These are phyloP conservation scores for Rhodotorula sp. DNA, from an alignment of 1,284 basidiomycete genomes.

Conservation along the genomic window DNA sequence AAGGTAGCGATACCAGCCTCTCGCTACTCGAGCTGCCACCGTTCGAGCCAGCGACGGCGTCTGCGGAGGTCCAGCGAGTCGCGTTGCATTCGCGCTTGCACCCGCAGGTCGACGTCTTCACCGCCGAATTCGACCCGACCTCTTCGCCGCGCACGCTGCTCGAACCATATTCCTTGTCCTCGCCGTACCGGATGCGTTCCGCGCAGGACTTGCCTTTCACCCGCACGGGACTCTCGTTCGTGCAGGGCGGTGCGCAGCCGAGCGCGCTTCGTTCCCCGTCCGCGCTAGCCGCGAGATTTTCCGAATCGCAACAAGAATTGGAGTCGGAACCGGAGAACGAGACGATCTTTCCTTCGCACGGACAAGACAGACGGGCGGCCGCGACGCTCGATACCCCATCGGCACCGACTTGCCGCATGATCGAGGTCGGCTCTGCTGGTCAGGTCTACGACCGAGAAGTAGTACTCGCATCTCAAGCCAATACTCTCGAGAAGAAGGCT, in stretches of 20 bases:
- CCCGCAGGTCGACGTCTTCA: slow-evolving; percentile 12
- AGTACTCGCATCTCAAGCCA: not conserved
- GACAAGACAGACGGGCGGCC: not conserved
- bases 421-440: slow-evolving; percentile 13
- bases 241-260: not conserved
- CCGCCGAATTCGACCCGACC: not conserved
- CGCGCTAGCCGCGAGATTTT: no score
- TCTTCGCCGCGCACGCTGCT: slow-evolving; percentile 3
- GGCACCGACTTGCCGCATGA: not conserved
- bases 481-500: no score
- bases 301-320: no score
- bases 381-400: no score
- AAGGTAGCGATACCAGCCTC: slow-evolving; percentile 25
- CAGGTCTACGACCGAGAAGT: not conserved
- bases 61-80: slow-evolving; percentile 8
- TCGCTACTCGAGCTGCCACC: slow-evolving; percentile 12
- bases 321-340: no score
- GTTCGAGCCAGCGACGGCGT: not conserved
- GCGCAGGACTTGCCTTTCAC: slow-evolving; percentile 5
- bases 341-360: no score
- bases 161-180: slow-evolving; percentile 16
- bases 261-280: no score
- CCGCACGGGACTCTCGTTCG: not conserved
- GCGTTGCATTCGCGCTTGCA: slow-evolving; percentile 21
- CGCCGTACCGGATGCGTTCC: not conserved